These are phyloP conservation scores for Fusarium concolor DNA, from an alignment of 2,329 filamentous ascomycete species.

Conservation along the genomic window DNA sequence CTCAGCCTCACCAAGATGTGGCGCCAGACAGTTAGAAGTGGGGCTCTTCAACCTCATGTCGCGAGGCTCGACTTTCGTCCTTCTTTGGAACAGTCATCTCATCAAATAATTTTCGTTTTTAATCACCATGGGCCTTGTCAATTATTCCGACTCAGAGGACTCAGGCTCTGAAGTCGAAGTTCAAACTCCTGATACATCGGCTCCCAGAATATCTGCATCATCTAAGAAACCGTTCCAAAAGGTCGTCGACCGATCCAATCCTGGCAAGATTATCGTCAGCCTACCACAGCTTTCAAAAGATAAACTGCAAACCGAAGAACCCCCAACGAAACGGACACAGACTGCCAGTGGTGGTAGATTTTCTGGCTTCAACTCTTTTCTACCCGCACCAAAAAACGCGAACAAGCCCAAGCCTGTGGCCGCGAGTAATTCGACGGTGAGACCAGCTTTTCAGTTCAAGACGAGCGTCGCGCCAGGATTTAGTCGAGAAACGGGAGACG, in stretches of 20 bases:
- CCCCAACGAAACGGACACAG: constrained; percentile 78
- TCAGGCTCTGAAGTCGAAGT: constrained; percentile 70
- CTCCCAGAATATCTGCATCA: constrained; percentile 50
- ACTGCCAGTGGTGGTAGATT: constrained; percentile 71
- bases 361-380: constrained; percentile 84
- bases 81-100: constrained; percentile 4
- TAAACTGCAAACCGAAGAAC: constrained; percentile 42
- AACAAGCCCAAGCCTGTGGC: constrained; percentile 49
- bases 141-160: constrained; percentile 88
- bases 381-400: constrained; percentile 82
- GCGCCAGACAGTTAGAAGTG: constrained; percentile 34
- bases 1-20: constrained; percentile 42
- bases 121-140: constrained; percentile 78
- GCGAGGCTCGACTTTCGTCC: constrained; percentile 21
- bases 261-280: constrained; percentile 85
- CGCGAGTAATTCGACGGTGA: constrained; percentile 32
- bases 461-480: constrained; percentile 88
- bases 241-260: constrained; percentile 82
- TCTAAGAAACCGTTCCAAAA: constrained; percentile 78
- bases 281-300: constrained; percentile 69
- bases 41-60: constrained; percentile 17
- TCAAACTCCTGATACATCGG: constrained; percentile 45
- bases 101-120: not conserved
- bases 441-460: constrained; percentile 72
- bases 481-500: constrained; percentile 64